A percentile compares a stretch with the other conserved stretches of the same genome.
Conservation (phyloP, 1,139 yeast species). For the Saccharomyces hybrid region DNA sequence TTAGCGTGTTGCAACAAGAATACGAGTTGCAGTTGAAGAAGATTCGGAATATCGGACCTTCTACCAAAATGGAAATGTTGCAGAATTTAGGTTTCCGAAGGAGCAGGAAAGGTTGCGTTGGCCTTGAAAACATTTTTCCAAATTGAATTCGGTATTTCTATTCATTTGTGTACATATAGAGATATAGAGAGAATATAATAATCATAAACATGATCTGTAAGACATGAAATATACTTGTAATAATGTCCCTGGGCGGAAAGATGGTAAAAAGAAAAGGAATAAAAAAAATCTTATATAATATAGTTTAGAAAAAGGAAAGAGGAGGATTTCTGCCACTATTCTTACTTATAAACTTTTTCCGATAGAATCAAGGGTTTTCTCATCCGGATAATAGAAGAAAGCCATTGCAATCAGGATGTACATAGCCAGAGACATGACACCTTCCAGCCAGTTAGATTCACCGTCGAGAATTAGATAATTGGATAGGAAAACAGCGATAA, state of each 20-base stretch:
- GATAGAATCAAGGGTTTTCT: constrained; percentile 4
- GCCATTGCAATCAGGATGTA: constrained; percentile 84
- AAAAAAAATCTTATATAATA: too few relatives aligned
- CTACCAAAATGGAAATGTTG: not conserved
- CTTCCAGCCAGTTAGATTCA: constrained; percentile 95
- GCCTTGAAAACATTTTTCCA: not conserved
- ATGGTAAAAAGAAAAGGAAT: too few relatives aligned
- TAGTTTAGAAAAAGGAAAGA: not conserved
- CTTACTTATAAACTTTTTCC: not conserved
- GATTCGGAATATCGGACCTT: not conserved
- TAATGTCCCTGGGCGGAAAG: too few relatives aligned
- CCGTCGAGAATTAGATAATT: constrained; percentile 88
- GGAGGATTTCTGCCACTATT: not conserved
- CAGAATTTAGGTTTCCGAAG: not conserved
- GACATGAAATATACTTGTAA: not conserved
- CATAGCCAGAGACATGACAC: constrained; percentile 82
- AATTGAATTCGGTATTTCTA: not conserved
- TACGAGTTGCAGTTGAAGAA: not conserved
- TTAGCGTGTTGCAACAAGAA: not conserved
- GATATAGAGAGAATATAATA: not conserved
- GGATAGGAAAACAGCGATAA: constrained; percentile 79
- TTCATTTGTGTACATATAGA: too few relatives aligned
- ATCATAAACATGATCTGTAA: not conserved
- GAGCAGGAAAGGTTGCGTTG: not conserved
- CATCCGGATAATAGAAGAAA: constrained; percentile 55